Evolutionary conservation across 129 eudicot genomes (phyloP).

Genomic region (Helichrysum umbraculigerum): DNA sequence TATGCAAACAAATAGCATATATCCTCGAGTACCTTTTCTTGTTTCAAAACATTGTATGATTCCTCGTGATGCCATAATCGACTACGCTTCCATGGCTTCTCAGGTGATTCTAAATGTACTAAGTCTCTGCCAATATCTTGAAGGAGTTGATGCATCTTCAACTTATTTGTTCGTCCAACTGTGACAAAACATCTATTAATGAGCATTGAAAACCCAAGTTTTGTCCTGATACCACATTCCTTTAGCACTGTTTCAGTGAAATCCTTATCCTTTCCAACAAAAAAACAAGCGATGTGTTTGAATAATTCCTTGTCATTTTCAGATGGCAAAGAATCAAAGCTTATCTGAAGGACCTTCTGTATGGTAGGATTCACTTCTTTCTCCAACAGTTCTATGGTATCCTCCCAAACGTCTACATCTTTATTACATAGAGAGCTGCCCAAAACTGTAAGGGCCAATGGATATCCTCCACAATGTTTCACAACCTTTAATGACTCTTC

Average conservation of each 20-base stretch:
- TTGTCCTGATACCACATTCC: not conserved
- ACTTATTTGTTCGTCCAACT: not conserved
- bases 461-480: not conserved
- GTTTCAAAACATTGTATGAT: conserved; percentile 1
- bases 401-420: not conserved
- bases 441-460: conserved; percentile 10
- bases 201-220: conserved; percentile 4
- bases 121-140: conserved; percentile 38
- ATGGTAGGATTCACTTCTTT: conserved; percentile 7
- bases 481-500: not conserved
- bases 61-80: conserved; percentile 23
- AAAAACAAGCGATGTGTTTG: conserved; percentile 23
- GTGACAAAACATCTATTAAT: conserved; percentile 20
- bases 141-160: conserved; percentile 33
- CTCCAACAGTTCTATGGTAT: conserved; percentile 10
- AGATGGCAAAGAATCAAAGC: conserved; percentile 24
- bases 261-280: conserved; percentile 21
- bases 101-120: conserved; percentile 26
- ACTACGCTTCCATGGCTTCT: conserved; percentile 31
- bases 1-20: too few species aligned
- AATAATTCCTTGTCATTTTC: conserved; percentile 24
- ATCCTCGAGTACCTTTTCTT: conserved; percentile 1
- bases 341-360: conserved; percentile 10
- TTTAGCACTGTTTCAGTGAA: not conserved
- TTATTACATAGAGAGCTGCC: not conserved